Conservation (phyloP, 306 rosid genomes). For the Abrus precatorius region DNA sequence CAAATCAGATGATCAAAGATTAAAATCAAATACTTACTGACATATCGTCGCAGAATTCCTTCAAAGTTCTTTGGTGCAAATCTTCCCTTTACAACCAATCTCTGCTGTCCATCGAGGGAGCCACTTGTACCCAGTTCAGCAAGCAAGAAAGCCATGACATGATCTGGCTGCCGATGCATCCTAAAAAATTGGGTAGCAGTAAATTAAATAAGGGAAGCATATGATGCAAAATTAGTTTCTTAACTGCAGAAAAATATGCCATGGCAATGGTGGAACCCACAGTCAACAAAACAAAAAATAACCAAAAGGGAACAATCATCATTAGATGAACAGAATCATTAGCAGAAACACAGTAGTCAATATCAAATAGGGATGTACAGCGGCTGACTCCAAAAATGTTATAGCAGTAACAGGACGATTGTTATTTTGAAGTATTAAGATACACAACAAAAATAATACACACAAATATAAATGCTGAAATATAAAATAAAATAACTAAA, state of each 20-base stretch:
- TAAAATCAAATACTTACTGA: conserved; percentile 69
- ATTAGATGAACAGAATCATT: background rate
- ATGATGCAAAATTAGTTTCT: background rate
- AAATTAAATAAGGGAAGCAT: background rate
- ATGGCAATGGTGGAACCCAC: background rate
- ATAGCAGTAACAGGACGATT: too few relatives aligned
- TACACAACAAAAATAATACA: too few relatives aligned
- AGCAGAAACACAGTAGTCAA: background rate
- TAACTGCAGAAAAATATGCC: background rate
- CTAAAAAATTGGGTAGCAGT: conserved; percentile 50
- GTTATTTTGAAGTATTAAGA: too few relatives aligned
- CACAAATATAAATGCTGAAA: too few relatives aligned
- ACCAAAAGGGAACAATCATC: background rate
- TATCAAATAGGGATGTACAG: too few relatives aligned
- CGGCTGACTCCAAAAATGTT: too few relatives aligned
- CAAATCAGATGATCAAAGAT: background rate
- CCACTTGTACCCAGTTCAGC: conserved; percentile 98
- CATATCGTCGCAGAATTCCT: conserved; percentile 91
- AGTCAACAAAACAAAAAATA: background rate
- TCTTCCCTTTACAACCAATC: conserved; percentile 96
- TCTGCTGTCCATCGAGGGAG: conserved; percentile 95
- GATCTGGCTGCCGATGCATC: conserved; percentile 98
- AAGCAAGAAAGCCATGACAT: conserved; percentile 93
- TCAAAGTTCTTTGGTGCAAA: conserved; percentile 97
- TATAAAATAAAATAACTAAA: too few relatives aligned